phyloP scores from a whole-genome alignment of 139 green algal species.

The Tetradesmus lagerheimii region DNA sequence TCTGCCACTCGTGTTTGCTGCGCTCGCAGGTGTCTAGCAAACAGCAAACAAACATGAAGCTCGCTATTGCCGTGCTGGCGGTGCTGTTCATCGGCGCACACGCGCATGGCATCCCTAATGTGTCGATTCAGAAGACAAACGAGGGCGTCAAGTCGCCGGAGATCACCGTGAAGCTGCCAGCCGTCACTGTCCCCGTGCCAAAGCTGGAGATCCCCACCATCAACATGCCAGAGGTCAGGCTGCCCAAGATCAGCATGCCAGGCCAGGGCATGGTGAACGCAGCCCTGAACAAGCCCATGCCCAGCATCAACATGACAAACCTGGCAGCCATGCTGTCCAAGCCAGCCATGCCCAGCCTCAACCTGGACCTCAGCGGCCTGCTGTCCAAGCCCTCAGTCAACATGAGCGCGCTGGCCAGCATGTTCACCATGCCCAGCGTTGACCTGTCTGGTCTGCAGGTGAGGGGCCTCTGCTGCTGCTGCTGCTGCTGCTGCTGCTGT shows the following conservation, averaged over 20 bases:
- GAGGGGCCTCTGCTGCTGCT: background rate
- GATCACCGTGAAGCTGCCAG: background rate
- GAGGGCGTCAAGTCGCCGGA: background rate
- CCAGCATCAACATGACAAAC: slow-evolving; percentile 9
- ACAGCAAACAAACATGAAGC: slow-evolving; percentile 24
- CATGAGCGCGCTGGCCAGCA: background rate
- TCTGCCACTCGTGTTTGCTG: background rate
- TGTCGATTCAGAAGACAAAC: background rate
- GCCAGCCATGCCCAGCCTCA: background rate
- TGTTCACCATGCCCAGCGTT: slow-evolving; percentile 8
- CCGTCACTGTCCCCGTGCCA: background rate
- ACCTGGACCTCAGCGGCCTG: background rate
- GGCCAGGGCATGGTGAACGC: background rate
- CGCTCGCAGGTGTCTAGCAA: background rate
- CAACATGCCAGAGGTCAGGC: slow-evolving; percentile 1
- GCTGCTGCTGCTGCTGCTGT: background rate
- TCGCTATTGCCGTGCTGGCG: slow-evolving; percentile 29
- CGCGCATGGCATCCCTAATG: background rate
- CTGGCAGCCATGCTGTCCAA: background rate
- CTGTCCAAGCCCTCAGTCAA: background rate
- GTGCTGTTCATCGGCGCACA: slow-evolving; percentile 23
- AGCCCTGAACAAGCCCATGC: background rate
- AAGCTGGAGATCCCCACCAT: background rate
- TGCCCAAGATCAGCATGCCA: slow-evolving; percentile 16
- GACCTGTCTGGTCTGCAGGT: slow-evolving; percentile 25